Base-by-base conservation (phyloP, 2,329 filamentous ascomycete genomes). In the Macrophomina pseudophaseolina region DNA sequence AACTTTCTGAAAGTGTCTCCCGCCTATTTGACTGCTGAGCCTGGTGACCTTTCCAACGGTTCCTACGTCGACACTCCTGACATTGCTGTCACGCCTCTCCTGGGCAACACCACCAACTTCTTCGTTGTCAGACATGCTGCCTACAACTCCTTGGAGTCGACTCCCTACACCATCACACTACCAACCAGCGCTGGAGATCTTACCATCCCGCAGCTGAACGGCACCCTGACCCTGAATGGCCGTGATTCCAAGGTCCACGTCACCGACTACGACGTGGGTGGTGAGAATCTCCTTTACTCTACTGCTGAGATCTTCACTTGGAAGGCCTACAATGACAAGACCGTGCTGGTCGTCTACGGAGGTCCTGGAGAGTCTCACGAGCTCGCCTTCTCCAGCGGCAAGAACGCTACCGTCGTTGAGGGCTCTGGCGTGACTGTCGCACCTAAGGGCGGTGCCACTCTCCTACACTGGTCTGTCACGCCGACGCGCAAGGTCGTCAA, bases 1-100 rank as follows among this genome's bases (percentile, higher is more conserved):
- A 90, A 92, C 71, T 94, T 94, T 76, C 76, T 92, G 63, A 89
- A 89, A 71, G 90, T 88, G 0, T 91, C 90, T 0, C 89, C 90
- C 0, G 87, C 85, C 0, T 94, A 92, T 71, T 79, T 93, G 18
- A 85, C 85, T 2, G 85, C 76, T 42, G 64, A 69, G 16, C 71
- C 76, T 30, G 74, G 73, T n/a, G 72, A 70, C 54, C 75, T 74
- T 23, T 79, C 64, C 33, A 70, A 71, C 40, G 65, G 56, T 14
- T 18, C 65, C 68, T 78, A 71, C 72, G 76, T 74, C 2, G 74
- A 72, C 9, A 86, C 83, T 38, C 69, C 75, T 0, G 80, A 83
- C 51, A 79, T 91, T 14, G 83, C 87, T 23, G 81, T 88, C 2
- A 92, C 90, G 1, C 87, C 88, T 0, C 76, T 93, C 0, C 79